These are phyloP conservation scores for Agaricus blazei DNA, from an alignment of 768 basidiomycete species.

Conservation along the genomic window DNA sequence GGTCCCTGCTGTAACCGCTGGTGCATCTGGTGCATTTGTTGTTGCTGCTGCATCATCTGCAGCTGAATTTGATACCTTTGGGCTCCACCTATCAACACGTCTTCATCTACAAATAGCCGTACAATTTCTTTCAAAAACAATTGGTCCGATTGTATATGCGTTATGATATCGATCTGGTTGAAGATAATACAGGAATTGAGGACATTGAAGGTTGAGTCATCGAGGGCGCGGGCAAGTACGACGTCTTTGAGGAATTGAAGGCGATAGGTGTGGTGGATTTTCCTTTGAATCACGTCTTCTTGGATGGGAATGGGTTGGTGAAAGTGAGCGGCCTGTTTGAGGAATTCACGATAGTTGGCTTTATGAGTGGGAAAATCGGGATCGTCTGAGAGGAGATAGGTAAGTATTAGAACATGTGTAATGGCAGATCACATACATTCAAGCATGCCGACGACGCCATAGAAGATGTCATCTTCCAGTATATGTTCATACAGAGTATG, in stretches of 20 bases:
- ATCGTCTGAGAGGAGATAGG: constrained; percentile 57
- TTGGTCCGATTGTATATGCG: constrained; percentile 76
- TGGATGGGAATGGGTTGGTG: constrained; percentile 85
- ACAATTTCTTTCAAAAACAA: constrained; percentile 77
- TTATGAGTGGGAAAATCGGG: constrained; percentile 96
- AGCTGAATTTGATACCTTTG: constrained; percentile 15
- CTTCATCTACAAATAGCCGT: constrained; percentile 67
- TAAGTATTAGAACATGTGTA: constrained; percentile 9
- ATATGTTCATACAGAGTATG: constrained; percentile 93
- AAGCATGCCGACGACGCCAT: constrained; percentile 91
- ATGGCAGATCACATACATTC: constrained; percentile 67
- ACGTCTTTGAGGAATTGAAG: constrained; percentile 98
- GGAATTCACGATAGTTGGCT: constrained; percentile 94
- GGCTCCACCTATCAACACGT: constrained; percentile 41
- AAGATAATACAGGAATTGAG: constrained; percentile 97
- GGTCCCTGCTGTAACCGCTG: constrained; percentile 17
- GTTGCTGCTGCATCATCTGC: constrained; percentile 21
- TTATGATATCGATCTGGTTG: constrained; percentile 98
- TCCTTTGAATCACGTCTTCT: constrained; percentile 69
- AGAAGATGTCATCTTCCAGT: constrained; percentile 87
- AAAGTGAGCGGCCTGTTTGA: constrained; percentile 76
- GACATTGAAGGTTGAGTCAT: constrained; percentile 96
- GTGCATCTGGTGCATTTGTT: constrained; percentile 12
- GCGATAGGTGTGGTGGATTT: constrained; percentile 96
- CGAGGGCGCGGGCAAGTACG: constrained; percentile 88